These are phyloP conservation scores for Xylaria sp. DNA, from an alignment of 2,329 filamentous ascomycete species.

Conservation along the genomic window DNA sequence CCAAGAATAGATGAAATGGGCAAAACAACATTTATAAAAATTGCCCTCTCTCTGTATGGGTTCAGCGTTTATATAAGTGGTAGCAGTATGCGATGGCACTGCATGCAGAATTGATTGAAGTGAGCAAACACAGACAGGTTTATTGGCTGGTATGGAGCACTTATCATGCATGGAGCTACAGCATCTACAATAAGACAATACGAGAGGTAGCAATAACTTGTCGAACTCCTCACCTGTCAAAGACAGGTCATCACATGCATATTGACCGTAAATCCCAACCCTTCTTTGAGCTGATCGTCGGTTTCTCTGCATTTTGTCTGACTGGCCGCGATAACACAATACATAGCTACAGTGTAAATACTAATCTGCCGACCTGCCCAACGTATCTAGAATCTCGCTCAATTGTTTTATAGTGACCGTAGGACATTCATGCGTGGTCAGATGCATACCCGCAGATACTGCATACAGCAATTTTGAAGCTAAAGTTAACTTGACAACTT, in stretches of 20 bases:
- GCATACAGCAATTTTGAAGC: background rate
- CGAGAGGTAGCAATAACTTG: background rate
- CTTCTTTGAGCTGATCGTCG: background rate
- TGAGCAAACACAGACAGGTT: background rate
- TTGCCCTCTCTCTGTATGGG: background rate
- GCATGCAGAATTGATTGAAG: background rate
- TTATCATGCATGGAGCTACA: background rate
- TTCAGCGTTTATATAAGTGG: slow-evolving; percentile 9
- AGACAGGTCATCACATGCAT: background rate
- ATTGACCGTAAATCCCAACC: background rate
- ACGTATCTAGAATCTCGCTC: background rate
- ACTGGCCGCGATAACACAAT: background rate
- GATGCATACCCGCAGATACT: background rate
- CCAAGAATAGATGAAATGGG: background rate
- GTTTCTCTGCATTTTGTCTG: background rate
- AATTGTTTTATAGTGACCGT: background rate
- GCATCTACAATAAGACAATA: background rate
- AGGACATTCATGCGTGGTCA: background rate
- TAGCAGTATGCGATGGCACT: background rate
- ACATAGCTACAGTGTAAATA: background rate
- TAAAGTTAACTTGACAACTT: background rate
- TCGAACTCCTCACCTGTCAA: background rate
- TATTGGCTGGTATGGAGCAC: background rate
- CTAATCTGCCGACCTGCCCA: background rate
- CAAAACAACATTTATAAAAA: background rate